Conservation (phyloP, 1,139 yeast genomes). For the Zygotorulaspora mrakii region DNA sequence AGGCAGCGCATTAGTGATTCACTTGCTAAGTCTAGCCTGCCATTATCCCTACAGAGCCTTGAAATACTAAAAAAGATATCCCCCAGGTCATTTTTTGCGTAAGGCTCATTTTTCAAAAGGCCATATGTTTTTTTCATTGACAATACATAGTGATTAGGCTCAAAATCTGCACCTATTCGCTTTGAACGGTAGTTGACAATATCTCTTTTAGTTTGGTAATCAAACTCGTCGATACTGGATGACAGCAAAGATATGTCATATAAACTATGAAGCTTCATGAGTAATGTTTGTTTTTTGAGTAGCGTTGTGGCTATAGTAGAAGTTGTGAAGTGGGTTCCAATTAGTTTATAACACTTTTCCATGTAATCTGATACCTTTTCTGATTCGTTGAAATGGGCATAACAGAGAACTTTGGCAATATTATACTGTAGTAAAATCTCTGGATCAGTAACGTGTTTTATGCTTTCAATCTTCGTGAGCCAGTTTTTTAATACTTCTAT, state of each 20-base stretch:
- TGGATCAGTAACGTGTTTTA: conserved; percentile 46
- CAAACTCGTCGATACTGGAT: conserved; percentile 22
- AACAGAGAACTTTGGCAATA: conserved; percentile 57
- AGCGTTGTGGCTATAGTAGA: conserved; percentile 60
- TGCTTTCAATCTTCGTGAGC: conserved; percentile 45
- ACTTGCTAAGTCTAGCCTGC: conserved; percentile 70
- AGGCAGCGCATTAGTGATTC: conserved; percentile 65
- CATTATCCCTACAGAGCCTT: conserved; percentile 61
- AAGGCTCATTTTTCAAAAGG: conserved; percentile 39
- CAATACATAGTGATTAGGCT: conserved; percentile 57
- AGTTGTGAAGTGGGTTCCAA: conserved; percentile 58
- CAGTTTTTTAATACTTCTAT: conserved; percentile 52
- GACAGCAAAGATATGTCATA: conserved; percentile 50
- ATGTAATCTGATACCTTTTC: conserved; percentile 42
- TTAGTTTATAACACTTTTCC: conserved; percentile 49
- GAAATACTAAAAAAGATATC: conserved; percentile 60
- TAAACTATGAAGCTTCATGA: conserved; percentile 67
- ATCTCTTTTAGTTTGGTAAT: conserved; percentile 27
- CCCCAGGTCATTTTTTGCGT: conserved; percentile 43
- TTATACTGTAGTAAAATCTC: conserved; percentile 58
- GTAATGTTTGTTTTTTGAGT: conserved; percentile 50
- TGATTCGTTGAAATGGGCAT: conserved; percentile 39
- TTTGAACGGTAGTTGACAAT: conserved; percentile 41
- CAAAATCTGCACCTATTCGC: conserved; percentile 60
- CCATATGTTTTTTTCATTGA: conserved; percentile 58